A percentile compares a stretch with the other conserved stretches of the same genome.
Evolutionary conservation across 2,329 filamentous ascomycete species (phyloP).

Genomic region (Fusarium sarcochroum): DNA sequence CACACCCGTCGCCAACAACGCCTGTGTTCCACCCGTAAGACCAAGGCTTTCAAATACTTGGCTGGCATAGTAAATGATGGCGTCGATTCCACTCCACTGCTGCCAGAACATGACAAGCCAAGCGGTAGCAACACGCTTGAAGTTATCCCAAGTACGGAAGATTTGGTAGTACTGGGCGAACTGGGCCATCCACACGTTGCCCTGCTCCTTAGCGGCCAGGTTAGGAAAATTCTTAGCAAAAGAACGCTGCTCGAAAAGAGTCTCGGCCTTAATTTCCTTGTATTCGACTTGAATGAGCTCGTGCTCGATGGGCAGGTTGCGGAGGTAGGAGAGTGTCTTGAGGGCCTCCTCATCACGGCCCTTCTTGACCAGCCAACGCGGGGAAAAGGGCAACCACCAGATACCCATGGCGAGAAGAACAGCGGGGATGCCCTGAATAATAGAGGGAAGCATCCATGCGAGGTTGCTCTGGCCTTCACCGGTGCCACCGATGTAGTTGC

Average conservation of each 20-base stretch:
- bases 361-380: slow-evolving; percentile 81
- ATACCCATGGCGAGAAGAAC: slow-evolving; percentile 75
- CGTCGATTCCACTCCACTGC: slow-evolving; percentile 51
- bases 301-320: slow-evolving; percentile 73
- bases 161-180: slow-evolving; percentile 63
- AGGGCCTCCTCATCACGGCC: slow-evolving; percentile 76
- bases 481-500: slow-evolving; percentile 63
- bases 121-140: slow-evolving; percentile 75
- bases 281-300: slow-evolving; percentile 81
- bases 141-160: slow-evolving; percentile 58
- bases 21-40: slow-evolving; percentile 69
- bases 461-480: slow-evolving; percentile 59
- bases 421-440: slow-evolving; percentile 60
- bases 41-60: slow-evolving; percentile 76
- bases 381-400: slow-evolving; percentile 84
- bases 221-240: slow-evolving; percentile 71
- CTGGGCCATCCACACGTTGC: slow-evolving; percentile 59
- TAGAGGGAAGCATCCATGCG: slow-evolving; percentile 60
- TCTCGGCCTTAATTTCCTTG: slow-evolving; percentile 84
- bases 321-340: slow-evolving; percentile 70
- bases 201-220: slow-evolving; percentile 55
- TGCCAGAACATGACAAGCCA: slow-evolving; percentile 74
- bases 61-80: slow-evolving; percentile 61
- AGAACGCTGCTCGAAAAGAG: slow-evolving; percentile 80
- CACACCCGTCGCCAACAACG: slow-evolving; percentile 77